phyloP scores from a whole-genome alignment of 768 basidiomycete genomes.

The Lyophyllum decastes region DNA sequence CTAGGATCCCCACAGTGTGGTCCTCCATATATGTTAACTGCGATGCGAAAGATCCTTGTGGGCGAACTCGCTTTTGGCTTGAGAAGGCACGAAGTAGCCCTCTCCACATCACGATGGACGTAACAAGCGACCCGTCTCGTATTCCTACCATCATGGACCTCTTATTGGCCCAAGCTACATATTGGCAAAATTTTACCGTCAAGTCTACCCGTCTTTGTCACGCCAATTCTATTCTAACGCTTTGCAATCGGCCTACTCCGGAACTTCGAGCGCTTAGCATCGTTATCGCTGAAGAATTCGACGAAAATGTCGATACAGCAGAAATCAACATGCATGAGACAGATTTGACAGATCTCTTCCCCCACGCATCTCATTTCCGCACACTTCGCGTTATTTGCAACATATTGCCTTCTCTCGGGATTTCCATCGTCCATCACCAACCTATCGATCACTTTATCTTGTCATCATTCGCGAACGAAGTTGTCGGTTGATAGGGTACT shows the following conservation, averaged over 20 bases:
- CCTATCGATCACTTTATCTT: slow-evolving; percentile 33
- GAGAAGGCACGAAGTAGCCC: slow-evolving; percentile 42
- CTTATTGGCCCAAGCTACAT: slow-evolving; percentile 36
- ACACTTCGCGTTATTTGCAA: slow-evolving; percentile 34
- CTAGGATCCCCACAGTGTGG: slow-evolving; percentile 55
- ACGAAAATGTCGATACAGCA: slow-evolving; percentile 12
- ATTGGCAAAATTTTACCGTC: slow-evolving; percentile 48
- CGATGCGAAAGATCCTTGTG: slow-evolving; percentile 40
- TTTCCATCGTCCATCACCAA: slow-evolving; percentile 35
- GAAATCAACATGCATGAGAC: slow-evolving; percentile 23
- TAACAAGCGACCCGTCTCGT: slow-evolving; percentile 28
- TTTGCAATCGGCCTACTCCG: slow-evolving; percentile 36
- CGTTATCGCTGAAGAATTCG: slow-evolving; percentile 33
- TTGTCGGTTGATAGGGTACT: slow-evolving; percentile 27
- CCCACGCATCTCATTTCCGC: slow-evolving; percentile 34
- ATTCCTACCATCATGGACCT: slow-evolving; percentile 38
- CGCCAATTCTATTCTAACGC: slow-evolving; percentile 38
- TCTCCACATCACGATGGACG: slow-evolving; percentile 46
- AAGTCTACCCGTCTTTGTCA: slow-evolving; percentile 36
- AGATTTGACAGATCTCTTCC: slow-evolving; percentile 29
- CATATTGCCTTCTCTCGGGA: slow-evolving; percentile 32
- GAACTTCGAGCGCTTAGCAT: slow-evolving; percentile 33
- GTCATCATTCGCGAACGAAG: slow-evolving; percentile 16
- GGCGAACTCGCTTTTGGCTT: slow-evolving; percentile 52
- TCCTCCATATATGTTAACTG: slow-evolving; percentile 54